These are phyloP conservation scores for Cystobasidium pallidum DNA, from an alignment of 1,284 basidiomycete genomes.

Conservation along the genomic window DNA sequence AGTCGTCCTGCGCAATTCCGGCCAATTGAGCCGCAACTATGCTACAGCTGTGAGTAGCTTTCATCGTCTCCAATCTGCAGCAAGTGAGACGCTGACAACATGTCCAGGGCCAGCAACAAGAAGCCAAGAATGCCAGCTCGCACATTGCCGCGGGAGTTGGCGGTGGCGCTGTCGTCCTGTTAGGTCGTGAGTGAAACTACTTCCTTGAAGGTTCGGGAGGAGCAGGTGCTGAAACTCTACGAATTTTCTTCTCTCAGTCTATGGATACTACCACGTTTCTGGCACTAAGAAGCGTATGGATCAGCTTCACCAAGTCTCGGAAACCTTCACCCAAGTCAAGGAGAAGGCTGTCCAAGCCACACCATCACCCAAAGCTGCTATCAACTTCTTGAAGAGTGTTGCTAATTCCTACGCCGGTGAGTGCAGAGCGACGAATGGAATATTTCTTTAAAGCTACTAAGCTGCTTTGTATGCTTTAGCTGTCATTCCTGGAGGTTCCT, in stretches of 20 bases:
- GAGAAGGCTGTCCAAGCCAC: slow-evolving; percentile 56
- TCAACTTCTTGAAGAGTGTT: slow-evolving; percentile 58
- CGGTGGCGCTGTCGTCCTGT: slow-evolving; percentile 57
- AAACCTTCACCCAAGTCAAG: slow-evolving; percentile 57
- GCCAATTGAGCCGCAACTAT: slow-evolving; percentile 21
- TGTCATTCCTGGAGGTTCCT: slow-evolving; percentile 59
- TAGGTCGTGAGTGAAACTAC: slow-evolving; percentile 52
- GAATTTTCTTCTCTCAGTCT: slow-evolving; percentile 49
- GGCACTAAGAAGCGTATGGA: slow-evolving; percentile 58
- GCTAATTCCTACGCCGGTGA: slow-evolving; percentile 59
- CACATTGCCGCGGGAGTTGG: slow-evolving; percentile 57
- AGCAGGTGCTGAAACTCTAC: neutral
- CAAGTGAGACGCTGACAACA: neutral
- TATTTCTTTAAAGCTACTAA: neutral
- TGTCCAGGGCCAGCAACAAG: slow-evolving; percentile 20
- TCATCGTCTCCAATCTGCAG: neutral
- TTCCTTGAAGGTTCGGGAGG: neutral
- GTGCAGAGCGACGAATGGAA: neutral
- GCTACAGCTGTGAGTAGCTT: slow-evolving; percentile 22
- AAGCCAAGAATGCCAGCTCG: slow-evolving; percentile 47
- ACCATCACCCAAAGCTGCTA: slow-evolving; percentile 57
- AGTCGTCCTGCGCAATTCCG: slow-evolving; percentile 21
- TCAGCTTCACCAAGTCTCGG: slow-evolving; percentile 56
- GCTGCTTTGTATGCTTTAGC: slow-evolving; percentile 32
- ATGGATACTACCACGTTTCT: slow-evolving; percentile 59